Conservation (phyloP, 768 basidiomycete species). For the Lentinula aciculospora region DNA sequence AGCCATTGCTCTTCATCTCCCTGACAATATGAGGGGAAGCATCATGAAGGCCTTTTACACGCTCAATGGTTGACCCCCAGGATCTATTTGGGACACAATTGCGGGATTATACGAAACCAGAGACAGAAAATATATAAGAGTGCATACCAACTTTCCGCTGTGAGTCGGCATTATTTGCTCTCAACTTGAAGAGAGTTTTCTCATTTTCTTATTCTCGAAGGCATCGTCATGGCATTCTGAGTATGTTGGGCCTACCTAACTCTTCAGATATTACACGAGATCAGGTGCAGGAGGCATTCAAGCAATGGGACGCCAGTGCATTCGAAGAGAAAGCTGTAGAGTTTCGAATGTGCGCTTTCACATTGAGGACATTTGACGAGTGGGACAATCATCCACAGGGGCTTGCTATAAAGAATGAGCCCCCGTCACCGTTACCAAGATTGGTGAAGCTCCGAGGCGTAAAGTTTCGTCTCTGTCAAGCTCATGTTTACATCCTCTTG, state of each 20-base stretch:
- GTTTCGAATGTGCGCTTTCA: constrained; percentile 43
- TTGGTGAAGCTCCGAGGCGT: constrained; percentile 42
- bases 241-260: constrained; percentile 34
- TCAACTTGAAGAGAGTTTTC: background rate
- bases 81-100: constrained; percentile 39
- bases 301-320: constrained; percentile 34
- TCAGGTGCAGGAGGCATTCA: constrained; percentile 31
- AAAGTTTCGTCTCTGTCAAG: constrained; percentile 1
- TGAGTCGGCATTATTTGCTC: constrained; percentile 17
- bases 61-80: constrained; percentile 29
- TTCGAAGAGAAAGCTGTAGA: constrained; percentile 44
- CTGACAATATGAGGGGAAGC: background rate
- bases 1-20: background rate
- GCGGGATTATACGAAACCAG: constrained; percentile 52
- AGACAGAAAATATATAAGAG: constrained; percentile 41
- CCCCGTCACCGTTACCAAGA: constrained; percentile 36
- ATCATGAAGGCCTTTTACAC: constrained; percentile 44
- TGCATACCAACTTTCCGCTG: constrained; percentile 67
- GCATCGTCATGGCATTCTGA: constrained; percentile 44
- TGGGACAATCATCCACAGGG: constrained; percentile 51
- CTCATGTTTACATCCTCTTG: constrained; percentile 27
- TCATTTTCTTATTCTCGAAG: too few species aligned
- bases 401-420: constrained; percentile 27
- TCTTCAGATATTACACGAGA: constrained; percentile 23
- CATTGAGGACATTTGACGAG: constrained; percentile 38